Evolutionary conservation across 345 rosid species (phyloP).

Genomic region (Eucalyptus caleyi): DNA sequence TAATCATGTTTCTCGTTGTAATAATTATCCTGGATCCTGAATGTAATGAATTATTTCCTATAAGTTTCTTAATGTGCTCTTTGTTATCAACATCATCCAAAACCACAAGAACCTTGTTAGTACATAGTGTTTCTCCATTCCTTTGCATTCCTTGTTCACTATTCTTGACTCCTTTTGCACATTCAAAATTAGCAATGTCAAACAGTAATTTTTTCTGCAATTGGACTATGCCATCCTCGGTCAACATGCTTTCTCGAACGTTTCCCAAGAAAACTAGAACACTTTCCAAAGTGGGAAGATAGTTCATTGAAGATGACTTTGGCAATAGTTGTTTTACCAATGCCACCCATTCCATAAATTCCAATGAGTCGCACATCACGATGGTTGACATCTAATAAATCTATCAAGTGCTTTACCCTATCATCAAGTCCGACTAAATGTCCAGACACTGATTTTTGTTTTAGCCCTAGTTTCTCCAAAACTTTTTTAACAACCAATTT

Average conservation of each 20-base stretch:
- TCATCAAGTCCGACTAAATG: neutral
- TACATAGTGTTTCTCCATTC: fast-evolving
- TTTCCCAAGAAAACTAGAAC: neutral
- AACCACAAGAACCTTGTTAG: neutral
- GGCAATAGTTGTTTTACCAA: neutral
- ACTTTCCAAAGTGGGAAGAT: neutral
- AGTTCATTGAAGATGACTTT: neutral
- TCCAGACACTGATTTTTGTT: neutral
- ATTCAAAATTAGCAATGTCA: neutral
- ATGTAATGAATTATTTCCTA: neutral
- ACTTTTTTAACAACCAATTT: neutral
- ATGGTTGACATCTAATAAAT: neutral
- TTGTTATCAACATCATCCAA: neutral
- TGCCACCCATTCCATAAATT: neutral
- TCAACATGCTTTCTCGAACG: neutral
- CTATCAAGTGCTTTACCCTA: neutral
- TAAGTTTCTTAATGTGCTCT: neutral
- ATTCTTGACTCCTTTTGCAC: fast-evolving
- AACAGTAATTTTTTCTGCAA: neutral
- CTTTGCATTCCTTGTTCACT: neutral
- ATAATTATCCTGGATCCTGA: neutral
- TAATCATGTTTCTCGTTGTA: neutral
- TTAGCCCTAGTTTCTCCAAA: neutral
- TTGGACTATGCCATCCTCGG: neutral
- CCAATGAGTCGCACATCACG: neutral